phyloP scores from a whole-genome alignment of 73 alveolate genomes.

The Blepharisma stoltei region DNA sequence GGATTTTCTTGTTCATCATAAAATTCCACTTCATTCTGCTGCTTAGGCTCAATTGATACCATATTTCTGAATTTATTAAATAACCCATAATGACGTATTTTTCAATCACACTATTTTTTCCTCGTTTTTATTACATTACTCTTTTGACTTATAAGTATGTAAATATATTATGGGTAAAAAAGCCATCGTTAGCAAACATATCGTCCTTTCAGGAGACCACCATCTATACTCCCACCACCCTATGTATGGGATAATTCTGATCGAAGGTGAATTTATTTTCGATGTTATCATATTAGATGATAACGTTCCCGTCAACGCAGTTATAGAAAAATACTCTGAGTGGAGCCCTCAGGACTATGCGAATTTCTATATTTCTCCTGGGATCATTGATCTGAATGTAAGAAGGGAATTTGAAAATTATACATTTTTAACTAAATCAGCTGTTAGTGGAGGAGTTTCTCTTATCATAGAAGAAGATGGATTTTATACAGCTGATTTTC shows the following conservation, averaged over 20 bases:
- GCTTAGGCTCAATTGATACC: too few species aligned
- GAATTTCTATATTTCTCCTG: conserved; percentile 8
- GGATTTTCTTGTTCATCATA: too few species aligned
- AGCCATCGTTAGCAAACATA: conserved; percentile 22
- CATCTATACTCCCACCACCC: not conserved
- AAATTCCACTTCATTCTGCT: too few species aligned
- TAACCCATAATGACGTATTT: too few species aligned
- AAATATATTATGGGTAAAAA: not conserved
- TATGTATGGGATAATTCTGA: not conserved
- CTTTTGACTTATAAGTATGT: too few species aligned
- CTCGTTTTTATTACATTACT: too few species aligned
- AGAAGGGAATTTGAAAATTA: not conserved
- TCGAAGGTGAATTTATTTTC: not conserved
- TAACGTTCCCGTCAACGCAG: not conserved
- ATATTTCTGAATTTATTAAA: too few species aligned
- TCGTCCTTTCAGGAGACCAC: not conserved
- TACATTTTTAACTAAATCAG: conserved; percentile 1
- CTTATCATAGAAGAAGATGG: conserved; percentile 7
- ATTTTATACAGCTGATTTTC: not conserved
- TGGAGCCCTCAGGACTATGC: not conserved
- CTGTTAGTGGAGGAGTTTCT: conserved; percentile 15
- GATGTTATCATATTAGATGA: not conserved
- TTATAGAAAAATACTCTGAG: not conserved
- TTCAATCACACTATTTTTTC: too few species aligned
- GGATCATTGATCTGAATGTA: conserved; percentile 20